Percentiles rank a stretch among this genome's conserved stretches.
Evolutionary conservation across 495 filamentous ascomycete species (phyloP).

Genomic region (Antarctomyces pellizariae): DNA sequence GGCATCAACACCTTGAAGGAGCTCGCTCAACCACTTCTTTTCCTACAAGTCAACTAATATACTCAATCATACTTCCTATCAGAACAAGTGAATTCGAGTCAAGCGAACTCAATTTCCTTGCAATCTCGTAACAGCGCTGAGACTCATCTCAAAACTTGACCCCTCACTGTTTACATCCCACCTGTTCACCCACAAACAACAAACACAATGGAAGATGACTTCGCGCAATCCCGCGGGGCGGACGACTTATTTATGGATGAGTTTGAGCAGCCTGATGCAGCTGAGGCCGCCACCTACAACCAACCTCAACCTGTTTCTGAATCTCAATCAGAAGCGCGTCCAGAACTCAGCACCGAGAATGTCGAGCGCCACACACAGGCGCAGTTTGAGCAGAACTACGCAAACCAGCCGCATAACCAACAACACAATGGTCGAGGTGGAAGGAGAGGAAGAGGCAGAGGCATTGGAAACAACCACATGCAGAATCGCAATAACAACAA

Average conservation of each 20-base stretch:
- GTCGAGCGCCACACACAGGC: no score
- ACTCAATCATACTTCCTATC: no score
- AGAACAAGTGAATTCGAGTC: no score
- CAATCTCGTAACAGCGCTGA: no score
- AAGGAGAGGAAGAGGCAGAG: conserved; percentile 15
- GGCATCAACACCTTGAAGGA: no score
- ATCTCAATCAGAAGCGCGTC: no score
- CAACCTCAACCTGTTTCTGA: not conserved
- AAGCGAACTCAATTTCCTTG: no score
- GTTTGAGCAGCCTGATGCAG: conserved; percentile 26
- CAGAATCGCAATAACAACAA: not conserved
- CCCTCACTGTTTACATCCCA: not conserved
- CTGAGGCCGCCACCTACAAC: not conserved
- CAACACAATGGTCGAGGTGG: conserved; percentile 1
- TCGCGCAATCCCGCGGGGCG: conserved; percentile 39
- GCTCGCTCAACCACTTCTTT: no score
- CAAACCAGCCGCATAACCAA: not conserved
- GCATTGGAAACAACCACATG: conserved; percentile 1
- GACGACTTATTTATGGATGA: conserved; percentile 56
- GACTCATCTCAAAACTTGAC: not conserved
- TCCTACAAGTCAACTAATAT: no score
- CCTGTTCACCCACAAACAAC: not conserved
- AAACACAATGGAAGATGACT: conserved; percentile 20
- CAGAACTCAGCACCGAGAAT: no score
- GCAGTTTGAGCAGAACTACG: conserved; percentile 2